Conservation (phyloP, 2,329 filamentous ascomycete species). For the Thielaviopsis ethacetica region DNA sequence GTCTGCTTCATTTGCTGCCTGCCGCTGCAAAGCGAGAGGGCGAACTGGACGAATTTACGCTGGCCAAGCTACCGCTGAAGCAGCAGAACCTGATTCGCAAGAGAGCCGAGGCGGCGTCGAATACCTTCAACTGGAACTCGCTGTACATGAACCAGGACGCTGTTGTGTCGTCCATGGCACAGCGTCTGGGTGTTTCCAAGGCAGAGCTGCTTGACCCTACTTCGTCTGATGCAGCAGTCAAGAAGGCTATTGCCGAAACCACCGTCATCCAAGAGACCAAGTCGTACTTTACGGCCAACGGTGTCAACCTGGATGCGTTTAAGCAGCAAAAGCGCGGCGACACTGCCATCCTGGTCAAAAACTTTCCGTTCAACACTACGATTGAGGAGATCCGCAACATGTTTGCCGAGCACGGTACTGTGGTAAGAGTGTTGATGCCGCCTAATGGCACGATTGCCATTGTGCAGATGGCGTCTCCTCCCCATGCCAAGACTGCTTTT, state of each 20-base stretch:
- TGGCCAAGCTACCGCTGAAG: slow-evolving; percentile 85
- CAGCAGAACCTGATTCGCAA: slow-evolving; percentile 84
- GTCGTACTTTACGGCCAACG: slow-evolving; percentile 71
- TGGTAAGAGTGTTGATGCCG: slow-evolving; percentile 76
- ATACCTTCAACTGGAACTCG: slow-evolving; percentile 95
- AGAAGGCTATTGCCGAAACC: slow-evolving; percentile 93
- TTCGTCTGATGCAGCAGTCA: slow-evolving; percentile 82
- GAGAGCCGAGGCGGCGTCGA: slow-evolving; percentile 61
- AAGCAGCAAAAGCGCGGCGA: slow-evolving; percentile 73
- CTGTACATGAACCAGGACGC: slow-evolving; percentile 97
- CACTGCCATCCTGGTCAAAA: slow-evolving; percentile 80
- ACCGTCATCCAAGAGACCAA: slow-evolving; percentile 94
- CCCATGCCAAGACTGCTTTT: slow-evolving; percentile 72
- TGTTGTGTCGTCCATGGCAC: slow-evolving; percentile 77
- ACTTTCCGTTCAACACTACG: slow-evolving; percentile 73
- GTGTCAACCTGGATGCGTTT: slow-evolving; percentile 84
- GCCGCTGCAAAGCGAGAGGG: slow-evolving; percentile 67
- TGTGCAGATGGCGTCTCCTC: slow-evolving; percentile 66
- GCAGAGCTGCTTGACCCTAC: slow-evolving; percentile 89
- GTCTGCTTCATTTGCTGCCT: slow-evolving; percentile 78
- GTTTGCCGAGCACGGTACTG: slow-evolving; percentile 72
- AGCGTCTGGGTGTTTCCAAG: slow-evolving; percentile 77
- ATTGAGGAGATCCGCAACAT: slow-evolving; percentile 61
- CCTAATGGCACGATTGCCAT: slow-evolving; percentile 88
- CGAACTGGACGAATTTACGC: slow-evolving; percentile 70